Evolutionary conservation across 306 rosid genomes (phyloP), one percentile per base, ranked within the genome.

Genomic region (Bauhinia variegata): DNA sequence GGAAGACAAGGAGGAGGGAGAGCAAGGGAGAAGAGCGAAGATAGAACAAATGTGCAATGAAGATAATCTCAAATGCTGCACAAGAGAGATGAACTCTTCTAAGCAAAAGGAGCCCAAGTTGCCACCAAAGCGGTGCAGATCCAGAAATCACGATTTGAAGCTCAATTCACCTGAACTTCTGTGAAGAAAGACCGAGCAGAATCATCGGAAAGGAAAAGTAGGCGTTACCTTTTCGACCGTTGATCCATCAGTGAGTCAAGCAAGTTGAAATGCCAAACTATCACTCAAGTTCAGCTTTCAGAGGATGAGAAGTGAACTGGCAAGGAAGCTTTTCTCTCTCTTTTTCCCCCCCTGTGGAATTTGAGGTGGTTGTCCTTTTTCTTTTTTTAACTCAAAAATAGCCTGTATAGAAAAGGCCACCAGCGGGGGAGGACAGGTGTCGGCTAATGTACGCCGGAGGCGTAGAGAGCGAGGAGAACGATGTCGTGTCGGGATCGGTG

Each of bases 361-460:
- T 38, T 11, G 57, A 31, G 33, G 33, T 52, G 49, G n/a, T 44
- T n/a, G n/a, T n/a, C n/a, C n/a, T n/a, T n/a, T n/a, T n/a, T 74
- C 65, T 64, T 7, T 28, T 10, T 9, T 39, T 67, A 10, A 31
- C 38, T 10, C 43, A 11, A 54, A 2, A 6, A 43, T n/a, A n/a
- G n/a, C n/a, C n/a, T n/a, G n/a, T n/a, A 36, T 43, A 34, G 50
- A 54, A 44, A 62, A 62, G 48, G 69, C 68, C 49, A 44, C 74
- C 62, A 38, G 54, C 11, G 57, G 11, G 16, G 9, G 18, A 16
- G 75, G 79, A 75, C 78, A 32, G 68, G 80, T 56, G 48, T 30
- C 7, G 31, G 64, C 87, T 79, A 85, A 42, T 67, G 83, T 79
- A 71, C 85, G 67, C 87, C 70, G 65, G 62, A 64, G 43, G 42